phyloP scores from a whole-genome alignment of 306 rosid species.

The Canavalia ensiformis region DNA sequence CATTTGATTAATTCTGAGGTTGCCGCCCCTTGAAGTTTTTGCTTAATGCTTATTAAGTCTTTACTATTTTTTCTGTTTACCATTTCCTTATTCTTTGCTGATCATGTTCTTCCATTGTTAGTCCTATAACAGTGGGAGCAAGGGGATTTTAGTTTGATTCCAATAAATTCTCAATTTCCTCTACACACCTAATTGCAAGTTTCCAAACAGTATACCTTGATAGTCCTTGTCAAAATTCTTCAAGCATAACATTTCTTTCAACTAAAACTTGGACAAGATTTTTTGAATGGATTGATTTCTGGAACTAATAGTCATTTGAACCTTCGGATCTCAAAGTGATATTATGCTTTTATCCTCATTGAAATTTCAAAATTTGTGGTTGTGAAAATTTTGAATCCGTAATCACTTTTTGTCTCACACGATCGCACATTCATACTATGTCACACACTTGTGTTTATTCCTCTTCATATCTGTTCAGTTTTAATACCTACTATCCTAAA shows the following conservation, averaged over 20 bases:
- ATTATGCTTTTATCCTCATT: neutral
- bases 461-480: neutral
- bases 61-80: neutral
- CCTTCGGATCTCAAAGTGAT: neutral
- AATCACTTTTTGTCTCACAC: neutral
- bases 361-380: neutral
- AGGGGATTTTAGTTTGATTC: neutral
- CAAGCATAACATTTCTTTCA: neutral
- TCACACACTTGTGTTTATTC: neutral
- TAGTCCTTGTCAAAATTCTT: neutral
- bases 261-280: neutral
- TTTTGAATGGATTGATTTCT: neutral
- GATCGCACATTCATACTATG: neutral
- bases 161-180: neutral
- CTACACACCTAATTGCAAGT: neutral
- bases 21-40: no score
- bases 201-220: neutral
- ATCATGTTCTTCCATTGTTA: neutral
- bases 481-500: neutral
- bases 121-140: neutral
- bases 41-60: neutral
- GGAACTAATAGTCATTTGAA: neutral
- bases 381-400: neutral
- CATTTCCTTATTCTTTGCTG: neutral
- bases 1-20: no score